phyloP scores from a whole-genome alignment of 805 yeast genomes.

The Kodamaea restingae region DNA sequence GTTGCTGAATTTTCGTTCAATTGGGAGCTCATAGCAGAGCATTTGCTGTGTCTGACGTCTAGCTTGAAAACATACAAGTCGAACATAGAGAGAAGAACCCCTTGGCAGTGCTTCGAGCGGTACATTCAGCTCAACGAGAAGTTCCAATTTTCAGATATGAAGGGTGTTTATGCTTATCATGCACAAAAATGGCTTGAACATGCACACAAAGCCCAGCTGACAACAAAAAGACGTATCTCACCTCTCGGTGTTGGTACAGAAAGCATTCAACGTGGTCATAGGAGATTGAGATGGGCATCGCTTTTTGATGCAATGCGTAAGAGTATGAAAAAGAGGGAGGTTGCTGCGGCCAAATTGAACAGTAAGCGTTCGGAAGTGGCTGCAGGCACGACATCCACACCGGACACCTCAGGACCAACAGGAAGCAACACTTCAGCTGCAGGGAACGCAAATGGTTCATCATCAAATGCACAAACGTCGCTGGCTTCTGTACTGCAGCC shows the following conservation, averaged over 20 bases:
- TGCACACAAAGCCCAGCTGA: conserved; percentile 82
- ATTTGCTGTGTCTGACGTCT: conserved; percentile 62
- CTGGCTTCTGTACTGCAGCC: conserved; percentile 1
- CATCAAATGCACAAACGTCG: not conserved
- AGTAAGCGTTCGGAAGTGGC: conserved; percentile 4
- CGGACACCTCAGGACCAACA: too few relatives aligned
- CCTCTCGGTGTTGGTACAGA: conserved; percentile 94
- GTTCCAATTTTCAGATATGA: conserved; percentile 81
- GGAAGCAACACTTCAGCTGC: too few relatives aligned
- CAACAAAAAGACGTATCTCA: conserved; percentile 82
- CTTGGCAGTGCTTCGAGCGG: conserved; percentile 98
- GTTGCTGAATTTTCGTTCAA: conserved; percentile 86
- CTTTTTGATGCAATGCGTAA: conserved; percentile 95
- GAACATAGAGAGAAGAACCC: conserved; percentile 90
- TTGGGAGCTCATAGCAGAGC: conserved; percentile 89
- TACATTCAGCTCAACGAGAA: conserved; percentile 89
- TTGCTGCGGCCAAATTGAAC: conserved; percentile 37
- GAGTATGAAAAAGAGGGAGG: conserved; percentile 82
- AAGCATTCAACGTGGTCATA: conserved; percentile 89
- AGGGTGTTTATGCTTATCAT: conserved; percentile 75
- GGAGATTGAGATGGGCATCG: conserved; percentile 90
- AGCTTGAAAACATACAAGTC: conserved; percentile 63
- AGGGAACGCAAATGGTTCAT: not conserved
- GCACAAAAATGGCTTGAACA: conserved; percentile 93
- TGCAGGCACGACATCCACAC: not conserved